phyloP scores from a whole-genome alignment of 2,329 filamentous ascomycete species.

The Lasiodiplodia sp. region DNA sequence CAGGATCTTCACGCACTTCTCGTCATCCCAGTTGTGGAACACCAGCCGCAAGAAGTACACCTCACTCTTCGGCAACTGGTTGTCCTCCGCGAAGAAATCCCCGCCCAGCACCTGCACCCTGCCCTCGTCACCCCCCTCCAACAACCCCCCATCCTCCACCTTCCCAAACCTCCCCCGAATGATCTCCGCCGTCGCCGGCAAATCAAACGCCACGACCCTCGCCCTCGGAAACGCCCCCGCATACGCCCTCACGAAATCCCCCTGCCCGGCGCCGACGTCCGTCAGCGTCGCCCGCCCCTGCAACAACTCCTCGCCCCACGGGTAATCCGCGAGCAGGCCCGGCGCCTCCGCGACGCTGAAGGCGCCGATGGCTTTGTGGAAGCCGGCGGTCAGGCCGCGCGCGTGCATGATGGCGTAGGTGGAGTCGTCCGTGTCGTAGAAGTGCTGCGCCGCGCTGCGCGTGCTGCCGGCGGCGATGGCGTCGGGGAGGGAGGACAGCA shows the following conservation, averaged over 20 bases:
- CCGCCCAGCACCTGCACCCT: background rate
- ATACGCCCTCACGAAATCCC: background rate
- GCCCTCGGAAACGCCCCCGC: background rate
- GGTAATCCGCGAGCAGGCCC: conserved; percentile 1
- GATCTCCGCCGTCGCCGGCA: conserved; percentile 7
- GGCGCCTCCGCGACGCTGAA: conserved; percentile 15
- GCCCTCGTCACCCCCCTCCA: too few relatives aligned
- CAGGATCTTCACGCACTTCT: background rate
- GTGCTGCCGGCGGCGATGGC: background rate
- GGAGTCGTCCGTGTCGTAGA: background rate
- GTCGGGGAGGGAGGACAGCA: conserved; percentile 2
- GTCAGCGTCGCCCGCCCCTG: background rate
- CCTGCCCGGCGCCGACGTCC: conserved; percentile 5
- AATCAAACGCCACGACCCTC: background rate
- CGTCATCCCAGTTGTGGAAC: conserved; percentile 15
- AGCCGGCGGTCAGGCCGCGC: background rate
- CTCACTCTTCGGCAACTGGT: background rate
- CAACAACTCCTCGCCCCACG: background rate
- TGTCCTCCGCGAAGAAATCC: conserved; percentile 3
- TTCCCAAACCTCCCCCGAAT: background rate
- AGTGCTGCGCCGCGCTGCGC: conserved; percentile 1
- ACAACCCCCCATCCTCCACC: background rate
- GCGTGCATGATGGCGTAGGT: background rate
- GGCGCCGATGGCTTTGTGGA: conserved; percentile 11
- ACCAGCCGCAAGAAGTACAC: conserved; percentile 5